Evolutionary conservation across 805 yeast species (phyloP), one percentile per base, ranked within the genome.

Genomic region (Yarrowia divulgata): DNA sequence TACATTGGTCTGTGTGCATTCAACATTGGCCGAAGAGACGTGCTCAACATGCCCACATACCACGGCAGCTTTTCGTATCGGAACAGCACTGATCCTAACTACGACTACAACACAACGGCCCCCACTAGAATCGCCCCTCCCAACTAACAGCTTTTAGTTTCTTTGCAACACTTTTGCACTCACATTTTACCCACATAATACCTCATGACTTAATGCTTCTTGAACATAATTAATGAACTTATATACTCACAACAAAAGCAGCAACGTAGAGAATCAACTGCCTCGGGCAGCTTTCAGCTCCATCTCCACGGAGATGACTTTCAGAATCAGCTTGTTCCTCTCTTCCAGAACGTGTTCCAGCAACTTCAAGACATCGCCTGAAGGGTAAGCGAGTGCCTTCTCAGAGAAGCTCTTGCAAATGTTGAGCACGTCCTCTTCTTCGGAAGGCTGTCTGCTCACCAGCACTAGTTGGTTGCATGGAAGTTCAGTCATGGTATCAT

Each of bases 1-100:
- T 69, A 67, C 57, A 64, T 68, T 57, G 57, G 50, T 3, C 60
- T 43, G 37, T 57, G 63, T 40, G 52, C 67, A 0, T 35, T 62
- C 45, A 52, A 45, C 23, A 34, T 48, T 14, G 45, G 69, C n/a
- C 19, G 48, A 40, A 5, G 63, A 40, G 63, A 57, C 18, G 48
- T 57, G 9, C 37, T 57, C 12, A 29, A 23, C 37, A 40, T 57
- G 63, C 63, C 63, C 19, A 10, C 29, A 2, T 57, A 57, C 48
- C 35, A 23, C 1, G 63, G 63, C 63, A 57, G 42, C 63, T 40
- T 54, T 19, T 54, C 60, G 45, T 54, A 54, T 45, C 60, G 39
- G 35, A 18, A 37, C 12, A 23, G 16, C 14, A 14, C 9, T 1
- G 45, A 54, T 16, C 60, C 60, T 13, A 35, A 35, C 8, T 54